Conservation (phyloP, 176 grass and related monocot species). For the Aegilops bicornis region DNA sequence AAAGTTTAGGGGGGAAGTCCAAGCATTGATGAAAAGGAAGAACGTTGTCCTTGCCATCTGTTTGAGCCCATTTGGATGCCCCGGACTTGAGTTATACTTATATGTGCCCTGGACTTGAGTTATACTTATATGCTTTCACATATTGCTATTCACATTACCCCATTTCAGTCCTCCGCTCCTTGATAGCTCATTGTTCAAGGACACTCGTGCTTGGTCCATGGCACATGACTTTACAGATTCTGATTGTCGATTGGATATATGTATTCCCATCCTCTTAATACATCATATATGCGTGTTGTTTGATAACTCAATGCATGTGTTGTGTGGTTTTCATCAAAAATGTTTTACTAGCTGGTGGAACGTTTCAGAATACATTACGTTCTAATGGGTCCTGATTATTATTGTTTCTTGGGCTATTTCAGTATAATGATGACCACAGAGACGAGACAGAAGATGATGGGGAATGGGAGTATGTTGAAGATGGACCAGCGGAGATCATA, state of each 20-base stretch:
- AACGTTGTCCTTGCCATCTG: not conserved
- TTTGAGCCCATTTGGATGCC: not conserved
- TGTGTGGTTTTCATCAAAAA: not conserved
- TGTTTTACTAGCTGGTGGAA: not conserved
- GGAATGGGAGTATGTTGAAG: constrained; percentile 94
- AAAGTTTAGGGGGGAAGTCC: not conserved
- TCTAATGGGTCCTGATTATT: not conserved
- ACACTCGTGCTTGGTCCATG: not conserved
- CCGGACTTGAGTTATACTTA: not conserved
- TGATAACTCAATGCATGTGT: constrained; percentile 1
- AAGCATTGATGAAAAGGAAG: not conserved
- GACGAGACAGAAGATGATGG: constrained; percentile 42
- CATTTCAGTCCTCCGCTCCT: not conserved
- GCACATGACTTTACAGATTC: not conserved
- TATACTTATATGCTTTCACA: not conserved
- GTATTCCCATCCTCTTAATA: not conserved
- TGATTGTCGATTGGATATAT: not conserved
- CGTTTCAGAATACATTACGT: constrained; percentile 15
- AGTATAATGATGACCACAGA: constrained; percentile 48
- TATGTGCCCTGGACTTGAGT: not conserved
- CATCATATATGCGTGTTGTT: not conserved
- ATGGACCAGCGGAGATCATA: constrained; percentile 84
- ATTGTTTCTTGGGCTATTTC: constrained; percentile 26
- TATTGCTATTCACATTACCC: not conserved
- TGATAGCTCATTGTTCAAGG: not conserved